These are phyloP conservation scores for Nigrospora sphaerica DNA, from an alignment of 2,329 filamentous ascomycete species.

Conservation along the genomic window DNA sequence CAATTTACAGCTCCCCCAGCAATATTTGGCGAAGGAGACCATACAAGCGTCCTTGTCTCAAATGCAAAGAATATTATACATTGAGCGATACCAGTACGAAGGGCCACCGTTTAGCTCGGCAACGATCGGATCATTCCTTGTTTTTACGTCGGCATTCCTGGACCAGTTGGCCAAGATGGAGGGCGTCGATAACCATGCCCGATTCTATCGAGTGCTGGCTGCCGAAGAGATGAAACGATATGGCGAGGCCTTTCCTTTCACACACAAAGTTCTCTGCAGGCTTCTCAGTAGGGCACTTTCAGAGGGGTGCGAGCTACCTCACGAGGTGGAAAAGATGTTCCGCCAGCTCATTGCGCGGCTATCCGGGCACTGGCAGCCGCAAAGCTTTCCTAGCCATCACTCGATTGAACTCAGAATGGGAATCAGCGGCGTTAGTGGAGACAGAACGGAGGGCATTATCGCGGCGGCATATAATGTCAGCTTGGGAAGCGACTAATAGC, in stretches of 20 bases:
- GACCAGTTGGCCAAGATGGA: not conserved
- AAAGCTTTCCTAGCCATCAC: not conserved
- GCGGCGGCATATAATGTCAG: not conserved
- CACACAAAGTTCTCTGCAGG: not conserved
- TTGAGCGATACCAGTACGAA: slow-evolving; percentile 1
- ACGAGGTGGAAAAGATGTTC: not conserved
- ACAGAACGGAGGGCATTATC: not conserved
- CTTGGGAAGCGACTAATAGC: too few relatives aligned
- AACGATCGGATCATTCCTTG: slow-evolving; percentile 1
- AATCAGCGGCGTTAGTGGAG: not conserved
- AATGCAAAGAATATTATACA: not conserved
- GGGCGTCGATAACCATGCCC: not conserved
- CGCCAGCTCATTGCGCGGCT: not conserved
- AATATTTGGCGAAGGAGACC: not conserved
- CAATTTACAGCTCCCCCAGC: not conserved
- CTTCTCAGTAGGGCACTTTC: not conserved
- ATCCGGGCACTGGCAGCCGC: not conserved
- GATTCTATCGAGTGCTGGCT: slow-evolving; percentile 1
- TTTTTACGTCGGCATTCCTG: not conserved
- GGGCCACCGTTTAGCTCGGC: slow-evolving; percentile 1
- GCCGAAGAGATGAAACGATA: slow-evolving; percentile 1
- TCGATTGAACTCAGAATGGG: not conserved
- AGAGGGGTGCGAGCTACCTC: not conserved
- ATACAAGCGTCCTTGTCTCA: slow-evolving; percentile 1
- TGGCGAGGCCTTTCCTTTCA: not conserved